Percentiles rank a stretch among this genome's conserved stretches.
Evolutionary conservation across 805 yeast species (phyloP).

Genomic region (Helenozyma baotianmanensis): DNA sequence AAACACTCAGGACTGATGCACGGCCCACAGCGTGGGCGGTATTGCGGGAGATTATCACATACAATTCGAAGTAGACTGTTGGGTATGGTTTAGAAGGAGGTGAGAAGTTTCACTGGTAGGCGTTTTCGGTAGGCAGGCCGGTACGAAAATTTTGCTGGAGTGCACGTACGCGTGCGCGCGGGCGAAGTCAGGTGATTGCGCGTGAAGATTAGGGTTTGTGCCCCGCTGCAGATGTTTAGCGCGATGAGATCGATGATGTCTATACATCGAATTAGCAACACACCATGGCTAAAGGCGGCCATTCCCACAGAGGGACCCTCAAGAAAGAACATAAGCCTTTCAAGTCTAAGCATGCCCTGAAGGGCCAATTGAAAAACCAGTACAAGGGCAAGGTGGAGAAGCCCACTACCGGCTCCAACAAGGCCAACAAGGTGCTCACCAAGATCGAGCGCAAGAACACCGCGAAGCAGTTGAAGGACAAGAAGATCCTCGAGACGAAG

Average conservation of each 20-base stretch:
- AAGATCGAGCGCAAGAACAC: constrained; percentile 70
- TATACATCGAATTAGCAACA: too few species aligned
- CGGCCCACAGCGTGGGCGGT: too few species aligned
- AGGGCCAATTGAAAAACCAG: constrained; percentile 76
- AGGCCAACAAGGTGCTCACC: constrained; percentile 35
- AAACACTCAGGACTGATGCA: too few species aligned
- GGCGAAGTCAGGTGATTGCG: neutral
- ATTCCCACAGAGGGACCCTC: constrained; percentile 78
- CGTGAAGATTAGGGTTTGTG: too few species aligned
- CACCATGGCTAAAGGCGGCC: constrained; percentile 55
- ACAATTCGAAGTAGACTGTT: constrained; percentile 1
- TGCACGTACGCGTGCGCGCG: neutral
- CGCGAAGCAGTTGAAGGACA: constrained; percentile 70
- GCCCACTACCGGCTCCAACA: constrained; percentile 31
- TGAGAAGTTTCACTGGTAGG: constrained; percentile 1
- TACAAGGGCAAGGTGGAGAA: constrained; percentile 87
- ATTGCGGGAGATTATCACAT: too few species aligned
- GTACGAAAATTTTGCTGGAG: constrained; percentile 2
- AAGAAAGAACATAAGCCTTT: constrained; percentile 86
- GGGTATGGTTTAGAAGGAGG: constrained; percentile 1
- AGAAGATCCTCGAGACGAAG: constrained; percentile 60
- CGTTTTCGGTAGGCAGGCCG: neutral
- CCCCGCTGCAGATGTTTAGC: neutral
- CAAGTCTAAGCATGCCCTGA: constrained; percentile 87
- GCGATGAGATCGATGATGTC: constrained; percentile 2